phyloP scores from a whole-genome alignment of 1,284 basidiomycete species.

The Coniophora puteana region DNA sequence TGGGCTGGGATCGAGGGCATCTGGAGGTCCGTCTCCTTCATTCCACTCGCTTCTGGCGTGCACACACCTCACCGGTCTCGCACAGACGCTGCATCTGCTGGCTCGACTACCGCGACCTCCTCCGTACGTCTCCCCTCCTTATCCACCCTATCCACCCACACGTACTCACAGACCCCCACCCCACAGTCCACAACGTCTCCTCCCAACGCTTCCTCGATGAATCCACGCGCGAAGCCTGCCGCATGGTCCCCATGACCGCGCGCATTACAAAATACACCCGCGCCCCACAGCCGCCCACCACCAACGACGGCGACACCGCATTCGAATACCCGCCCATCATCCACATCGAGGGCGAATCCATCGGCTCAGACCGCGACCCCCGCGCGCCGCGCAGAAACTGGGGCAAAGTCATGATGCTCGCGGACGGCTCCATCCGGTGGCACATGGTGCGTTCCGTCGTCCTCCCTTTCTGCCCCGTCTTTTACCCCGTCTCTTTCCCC shows the following conservation, averaged over 20 bases:
- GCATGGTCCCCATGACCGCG: conserved; percentile 50
- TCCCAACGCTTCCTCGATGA: conserved; percentile 23
- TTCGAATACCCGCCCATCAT: conserved; percentile 42
- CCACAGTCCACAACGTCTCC: conserved; percentile 18
- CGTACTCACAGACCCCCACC: neutral
- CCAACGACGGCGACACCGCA: conserved; percentile 6
- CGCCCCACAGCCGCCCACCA: conserved; percentile 30
- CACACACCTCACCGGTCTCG: neutral
- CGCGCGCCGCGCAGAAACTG: conserved; percentile 27
- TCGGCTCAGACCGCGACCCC: conserved; percentile 33
- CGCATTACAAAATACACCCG: conserved; percentile 40
- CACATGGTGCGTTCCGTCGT: conserved; percentile 36
- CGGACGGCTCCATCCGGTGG: conserved; percentile 51
- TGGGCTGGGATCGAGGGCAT: conserved; percentile 55
- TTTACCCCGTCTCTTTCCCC: conserved; percentile 5
- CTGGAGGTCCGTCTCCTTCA: conserved; percentile 40
- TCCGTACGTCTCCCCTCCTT: conserved; percentile 33
- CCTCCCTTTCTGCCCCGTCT: neutral
- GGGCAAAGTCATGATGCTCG: conserved; percentile 49
- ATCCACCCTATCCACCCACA: neutral
- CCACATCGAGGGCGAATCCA: conserved; percentile 42
- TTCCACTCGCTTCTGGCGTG: neutral
- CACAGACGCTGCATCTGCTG: conserved; percentile 52
- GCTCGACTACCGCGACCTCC: conserved; percentile 52
- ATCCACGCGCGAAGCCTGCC: conserved; percentile 41